phyloP scores from a whole-genome alignment of 371 early-diverging fungal species.

The Thermomucor indicae-seudaticae region DNA sequence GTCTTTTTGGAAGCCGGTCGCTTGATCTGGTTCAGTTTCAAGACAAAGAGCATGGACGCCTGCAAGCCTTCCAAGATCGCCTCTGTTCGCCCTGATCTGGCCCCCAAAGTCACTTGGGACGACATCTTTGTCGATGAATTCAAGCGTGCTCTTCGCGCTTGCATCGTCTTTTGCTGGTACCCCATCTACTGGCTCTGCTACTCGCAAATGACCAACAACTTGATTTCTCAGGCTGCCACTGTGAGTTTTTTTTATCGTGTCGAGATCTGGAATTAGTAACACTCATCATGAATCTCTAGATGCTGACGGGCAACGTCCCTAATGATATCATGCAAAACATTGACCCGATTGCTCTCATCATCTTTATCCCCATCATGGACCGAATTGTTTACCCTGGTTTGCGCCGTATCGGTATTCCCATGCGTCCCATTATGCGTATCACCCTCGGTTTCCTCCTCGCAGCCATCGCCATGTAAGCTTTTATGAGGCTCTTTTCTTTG shows the following conservation, averaged over 20 bases:
- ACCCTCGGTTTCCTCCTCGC: slow-evolving; percentile 65
- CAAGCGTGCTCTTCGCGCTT: slow-evolving; percentile 58
- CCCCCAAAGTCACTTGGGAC: slow-evolving; percentile 51
- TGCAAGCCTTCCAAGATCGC: slow-evolving; percentile 35
- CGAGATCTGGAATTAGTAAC: not conserved
- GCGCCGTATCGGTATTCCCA: slow-evolving; percentile 54
- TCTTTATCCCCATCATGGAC: slow-evolving; percentile 73
- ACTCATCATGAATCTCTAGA: slow-evolving; percentile 1
- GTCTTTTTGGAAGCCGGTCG: slow-evolving; percentile 35
- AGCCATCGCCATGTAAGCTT: slow-evolving; percentile 49
- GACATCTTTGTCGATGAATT: slow-evolving; percentile 74
- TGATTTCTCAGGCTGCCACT: slow-evolving; percentile 64
- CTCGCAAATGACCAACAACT: slow-evolving; percentile 70
- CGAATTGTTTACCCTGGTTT: slow-evolving; percentile 61
- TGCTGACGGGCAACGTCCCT: slow-evolving; percentile 50
- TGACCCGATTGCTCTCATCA: slow-evolving; percentile 64
- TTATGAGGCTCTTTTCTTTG: not conserved
- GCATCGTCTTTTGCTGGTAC: slow-evolving; percentile 68
- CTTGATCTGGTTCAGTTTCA: slow-evolving; percentile 11
- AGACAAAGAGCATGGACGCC: slow-evolving; percentile 27
- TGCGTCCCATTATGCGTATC: slow-evolving; percentile 71
- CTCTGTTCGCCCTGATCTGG: slow-evolving; percentile 26
- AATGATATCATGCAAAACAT: slow-evolving; percentile 61
- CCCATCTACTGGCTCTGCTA: slow-evolving; percentile 81
- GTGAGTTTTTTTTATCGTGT: not conserved